Conservation (phyloP, 2,329 filamentous ascomycete species). For the Aspergillus glaucus region DNA sequence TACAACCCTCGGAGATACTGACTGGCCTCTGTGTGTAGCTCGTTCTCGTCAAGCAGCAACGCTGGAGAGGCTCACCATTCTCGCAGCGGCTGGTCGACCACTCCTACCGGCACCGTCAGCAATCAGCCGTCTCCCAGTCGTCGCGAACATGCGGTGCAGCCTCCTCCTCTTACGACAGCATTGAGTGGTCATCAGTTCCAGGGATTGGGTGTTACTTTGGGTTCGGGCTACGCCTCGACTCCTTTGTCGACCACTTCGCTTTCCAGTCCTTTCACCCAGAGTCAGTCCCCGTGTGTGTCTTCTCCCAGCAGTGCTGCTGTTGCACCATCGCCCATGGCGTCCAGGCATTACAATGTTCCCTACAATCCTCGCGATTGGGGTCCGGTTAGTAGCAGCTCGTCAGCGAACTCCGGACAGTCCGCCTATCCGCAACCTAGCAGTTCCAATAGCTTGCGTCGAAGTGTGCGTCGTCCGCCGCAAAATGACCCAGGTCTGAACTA, state of each 20-base stretch:
- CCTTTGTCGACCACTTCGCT: constrained; percentile 40
- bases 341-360: constrained; percentile 39
- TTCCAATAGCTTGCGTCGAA: constrained; percentile 21
- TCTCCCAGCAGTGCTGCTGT: constrained; percentile 32
- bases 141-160: constrained; percentile 38
- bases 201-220: constrained; percentile 23
- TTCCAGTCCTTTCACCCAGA: constrained; percentile 39
- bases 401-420: constrained; percentile 19
- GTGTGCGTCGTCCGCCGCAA: constrained; percentile 20
- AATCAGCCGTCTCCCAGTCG: constrained; percentile 33
- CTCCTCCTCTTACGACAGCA: constrained; percentile 37
- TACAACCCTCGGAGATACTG: constrained; percentile 13
- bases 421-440: constrained; percentile 17
- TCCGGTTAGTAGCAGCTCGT: constrained; percentile 25
- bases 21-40: constrained; percentile 20
- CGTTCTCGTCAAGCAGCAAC: constrained; percentile 24
- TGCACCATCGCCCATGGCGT: constrained; percentile 38
- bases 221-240: constrained; percentile 26
- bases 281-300: constrained; percentile 30
- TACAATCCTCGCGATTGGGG: constrained; percentile 48
- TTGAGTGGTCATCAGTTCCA: constrained; percentile 33
- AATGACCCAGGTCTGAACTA: constrained; percentile 23
- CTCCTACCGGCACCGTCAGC: constrained; percentile 21
- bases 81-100: constrained; percentile 23
- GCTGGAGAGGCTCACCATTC: constrained; percentile 25